Evolutionary conservation across 139 green algal species (phyloP), one percentile per base, ranked within the genome.

Genomic region (Chlamydomonas eustigma): DNA sequence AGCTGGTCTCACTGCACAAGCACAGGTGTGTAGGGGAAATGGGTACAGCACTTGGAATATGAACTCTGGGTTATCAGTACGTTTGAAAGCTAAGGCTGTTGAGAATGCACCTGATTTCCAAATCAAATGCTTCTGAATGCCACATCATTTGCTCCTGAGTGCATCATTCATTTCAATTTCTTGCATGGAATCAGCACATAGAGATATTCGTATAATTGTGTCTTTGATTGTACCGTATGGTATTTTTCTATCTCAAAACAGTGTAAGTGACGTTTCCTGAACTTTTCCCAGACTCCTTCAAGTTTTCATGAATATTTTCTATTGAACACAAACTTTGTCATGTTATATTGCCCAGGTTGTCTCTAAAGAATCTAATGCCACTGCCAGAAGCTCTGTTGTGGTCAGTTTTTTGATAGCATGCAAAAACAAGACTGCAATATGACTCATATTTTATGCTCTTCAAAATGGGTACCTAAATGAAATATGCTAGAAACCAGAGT

Each of bases 271-370:
- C n/a, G n/a, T n/a, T n/a, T n/a, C n/a, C n/a, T n/a, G n/a, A n/a
- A n/a, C n/a, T n/a, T n/a, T n/a, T n/a, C n/a, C n/a, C n/a, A n/a
- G n/a, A n/a, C n/a, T n/a, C n/a, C n/a, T n/a, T n/a, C n/a, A n/a
- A n/a, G n/a, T n/a, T n/a, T n/a, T n/a, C n/a, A n/a, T n/a, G n/a
- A n/a, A n/a, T n/a, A 58, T 28, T 28, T 18, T 58, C 44, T 58
- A 58, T 58, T 58, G 18, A 58, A 58, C 44, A 58, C 12, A 58
- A 58, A 58, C 44, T 58, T 58, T 58, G 44, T 18, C 44, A 58
- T 28, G 18, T 28, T 18, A 58, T 58, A 58, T 18, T 58, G 44
- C 44, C 44, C 44, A 58, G 18, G 18, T 28, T 28, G 12, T 58
- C 44, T 18, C 12, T 58, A 58, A 18, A 18, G 44, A 58, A 12